Conservation (phyloP, 169 alveolate genomes). For the Condylostoma magnum region DNA sequence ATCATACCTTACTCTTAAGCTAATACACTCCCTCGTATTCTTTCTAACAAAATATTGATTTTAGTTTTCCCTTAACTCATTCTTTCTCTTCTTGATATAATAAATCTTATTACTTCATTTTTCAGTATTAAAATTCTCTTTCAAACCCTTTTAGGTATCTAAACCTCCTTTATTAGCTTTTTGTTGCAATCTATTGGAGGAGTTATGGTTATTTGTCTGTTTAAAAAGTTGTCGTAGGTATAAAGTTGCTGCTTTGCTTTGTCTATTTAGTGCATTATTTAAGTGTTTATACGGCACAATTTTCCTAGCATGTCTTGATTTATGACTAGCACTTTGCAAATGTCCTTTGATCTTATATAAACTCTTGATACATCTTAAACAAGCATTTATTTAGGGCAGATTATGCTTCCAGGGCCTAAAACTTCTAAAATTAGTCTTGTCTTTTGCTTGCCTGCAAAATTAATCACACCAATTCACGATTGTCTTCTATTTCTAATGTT, state of each 20-base stretch:
- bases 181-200: constrained; percentile 3
- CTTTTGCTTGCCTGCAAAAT: neutral
- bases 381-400: neutral
- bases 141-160: neutral
- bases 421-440: constrained; percentile 5
- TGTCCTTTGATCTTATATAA: neutral
- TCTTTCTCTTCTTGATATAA: neutral
- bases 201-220: neutral
- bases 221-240: neutral
- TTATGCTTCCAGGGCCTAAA: constrained; percentile 1
- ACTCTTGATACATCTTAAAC: neutral
- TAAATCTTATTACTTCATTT: constrained; percentile 1
- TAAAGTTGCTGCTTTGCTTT: neutral
- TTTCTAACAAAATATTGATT: too few relatives aligned
- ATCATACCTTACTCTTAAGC: too few relatives aligned
- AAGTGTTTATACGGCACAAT: neutral
- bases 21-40: too few relatives aligned
- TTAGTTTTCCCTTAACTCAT: too few relatives aligned
- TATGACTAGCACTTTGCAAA: neutral
- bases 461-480: neutral
- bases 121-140: neutral
- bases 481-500: neutral
- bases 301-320: neutral
- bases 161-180: neutral
- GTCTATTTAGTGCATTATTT: neutral